These are phyloP conservation scores for Primulina tabacum DNA, from an alignment of 257 asterid species.

Conservation along the genomic window DNA sequence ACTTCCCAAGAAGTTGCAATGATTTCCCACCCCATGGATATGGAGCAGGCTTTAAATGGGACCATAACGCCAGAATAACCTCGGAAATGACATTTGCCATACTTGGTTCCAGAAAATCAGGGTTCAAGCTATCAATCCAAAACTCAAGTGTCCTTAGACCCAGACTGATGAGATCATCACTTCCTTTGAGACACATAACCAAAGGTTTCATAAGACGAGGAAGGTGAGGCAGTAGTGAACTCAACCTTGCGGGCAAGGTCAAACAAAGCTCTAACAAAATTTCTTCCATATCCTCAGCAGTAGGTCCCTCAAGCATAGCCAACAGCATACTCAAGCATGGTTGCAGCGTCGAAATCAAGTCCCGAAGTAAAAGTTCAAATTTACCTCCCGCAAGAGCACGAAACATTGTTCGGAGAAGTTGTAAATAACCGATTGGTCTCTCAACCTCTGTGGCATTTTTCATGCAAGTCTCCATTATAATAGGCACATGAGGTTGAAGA, in stretches of 20 bases:
- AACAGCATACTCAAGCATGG: conserved; percentile 88
- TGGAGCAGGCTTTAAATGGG: conserved; percentile 92
- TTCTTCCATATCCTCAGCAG: conserved; percentile 87
- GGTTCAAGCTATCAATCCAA: conserved; percentile 99
- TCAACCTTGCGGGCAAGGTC: conserved; percentile 86
- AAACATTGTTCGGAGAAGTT: conserved; percentile 94
- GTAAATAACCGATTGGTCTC: conserved; percentile 88
- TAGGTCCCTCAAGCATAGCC: conserved; percentile 97
- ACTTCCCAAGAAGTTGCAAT: conserved; percentile 93
- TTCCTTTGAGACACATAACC: conserved; percentile 95
- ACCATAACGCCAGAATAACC: conserved; percentile 97
- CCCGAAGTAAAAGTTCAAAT: conserved; percentile 89
- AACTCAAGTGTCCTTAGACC: conserved; percentile 97
- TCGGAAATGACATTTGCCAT: conserved; percentile 99
- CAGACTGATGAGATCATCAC: conserved; percentile 84
- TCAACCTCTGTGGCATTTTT: conserved; percentile 86
- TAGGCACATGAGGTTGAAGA: conserved; percentile 92
- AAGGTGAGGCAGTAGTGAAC: conserved; percentile 90
- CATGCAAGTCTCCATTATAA: conserved; percentile 97
- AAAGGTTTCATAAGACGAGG: conserved; percentile 98
- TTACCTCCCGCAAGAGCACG: conserved; percentile 98
- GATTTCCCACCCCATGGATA: conserved; percentile 97
- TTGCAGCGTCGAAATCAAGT: conserved; percentile 77
- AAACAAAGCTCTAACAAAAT: conserved; percentile 86
- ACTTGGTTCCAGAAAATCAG: conserved; percentile 98